These are phyloP conservation scores for Oehlia diaphana DNA, from an alignment of 192 early-diverging fungal genomes.

Conservation along the genomic window DNA sequence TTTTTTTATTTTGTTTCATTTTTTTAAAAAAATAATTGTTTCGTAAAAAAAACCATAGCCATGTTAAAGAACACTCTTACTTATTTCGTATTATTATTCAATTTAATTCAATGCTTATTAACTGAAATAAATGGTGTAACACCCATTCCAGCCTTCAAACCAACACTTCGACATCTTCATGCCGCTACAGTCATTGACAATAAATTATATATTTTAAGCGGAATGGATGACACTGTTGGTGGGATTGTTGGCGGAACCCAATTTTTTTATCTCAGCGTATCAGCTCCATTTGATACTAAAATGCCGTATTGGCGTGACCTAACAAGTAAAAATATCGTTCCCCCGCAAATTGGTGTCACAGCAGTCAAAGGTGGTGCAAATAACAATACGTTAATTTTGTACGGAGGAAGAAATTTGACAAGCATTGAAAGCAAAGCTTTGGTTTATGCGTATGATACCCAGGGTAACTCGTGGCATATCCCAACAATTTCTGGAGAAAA, in stretches of 20 bases:
- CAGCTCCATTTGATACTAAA: background rate
- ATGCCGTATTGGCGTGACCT: background rate
- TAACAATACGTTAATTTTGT: background rate
- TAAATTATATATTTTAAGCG: too few relatives aligned
- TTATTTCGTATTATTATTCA: too few relatives aligned
- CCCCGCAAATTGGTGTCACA: background rate
- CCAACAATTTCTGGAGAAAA: background rate
- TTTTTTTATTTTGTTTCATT: too few relatives aligned
- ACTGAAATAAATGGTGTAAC: too few relatives aligned
- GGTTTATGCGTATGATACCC: background rate
- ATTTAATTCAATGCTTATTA: too few relatives aligned
- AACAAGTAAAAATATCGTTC: background rate
- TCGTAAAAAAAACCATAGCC: too few relatives aligned
- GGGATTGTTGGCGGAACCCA: background rate
- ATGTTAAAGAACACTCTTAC: too few relatives aligned
- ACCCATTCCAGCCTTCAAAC: too few relatives aligned
- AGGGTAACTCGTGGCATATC: background rate
- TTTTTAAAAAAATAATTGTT: too few relatives aligned
- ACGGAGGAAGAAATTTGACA: background rate
- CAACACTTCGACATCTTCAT: too few relatives aligned
- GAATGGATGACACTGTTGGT: too few relatives aligned
- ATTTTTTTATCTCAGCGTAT: background rate
- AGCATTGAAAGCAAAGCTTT: background rate
- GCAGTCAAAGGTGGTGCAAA: background rate
- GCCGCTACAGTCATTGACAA: too few relatives aligned